phyloP scores from a whole-genome alignment of 495 filamentous ascomycete genomes.

The Aspergillus sclerotiicarbonarius region DNA sequence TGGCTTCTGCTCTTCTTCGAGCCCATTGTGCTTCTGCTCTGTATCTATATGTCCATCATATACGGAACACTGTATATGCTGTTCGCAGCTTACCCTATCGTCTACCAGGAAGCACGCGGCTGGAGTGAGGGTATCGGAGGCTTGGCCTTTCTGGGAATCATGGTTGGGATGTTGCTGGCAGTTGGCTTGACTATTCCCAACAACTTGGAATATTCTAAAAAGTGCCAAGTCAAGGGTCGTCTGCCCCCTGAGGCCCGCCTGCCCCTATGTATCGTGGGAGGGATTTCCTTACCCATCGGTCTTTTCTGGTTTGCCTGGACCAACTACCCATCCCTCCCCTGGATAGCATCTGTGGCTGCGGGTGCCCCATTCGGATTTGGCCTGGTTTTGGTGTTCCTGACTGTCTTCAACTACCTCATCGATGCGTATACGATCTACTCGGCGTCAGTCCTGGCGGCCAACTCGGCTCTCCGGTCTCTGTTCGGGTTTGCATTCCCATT shows the following conservation, averaged over 20 bases:
- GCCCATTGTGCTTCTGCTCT: slow-evolving; percentile 2
- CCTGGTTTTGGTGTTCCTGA: slow-evolving; percentile 1
- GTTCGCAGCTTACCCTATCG: slow-evolving; percentile 3
- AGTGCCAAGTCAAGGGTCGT: background rate
- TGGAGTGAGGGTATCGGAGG: slow-evolving; percentile 4
- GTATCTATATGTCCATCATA: slow-evolving; percentile 6
- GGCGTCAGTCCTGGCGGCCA: background rate
- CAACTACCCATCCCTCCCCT: slow-evolving; percentile 3
- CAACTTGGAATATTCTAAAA: background rate
- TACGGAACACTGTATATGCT: slow-evolving; percentile 6
- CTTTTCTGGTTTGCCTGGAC: slow-evolving; percentile 5
- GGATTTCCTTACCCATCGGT: background rate
- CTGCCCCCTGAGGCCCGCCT: background rate
- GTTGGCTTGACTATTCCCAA: slow-evolving; percentile 1
- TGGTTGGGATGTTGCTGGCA: background rate
- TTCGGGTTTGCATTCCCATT: slow-evolving; percentile 4
- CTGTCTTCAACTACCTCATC: slow-evolving; percentile 5
- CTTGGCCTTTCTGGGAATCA: slow-evolving; percentile 1
- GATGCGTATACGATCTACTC: slow-evolving; percentile 3
- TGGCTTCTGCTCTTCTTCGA: slow-evolving; percentile 5
- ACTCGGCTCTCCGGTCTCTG: slow-evolving; percentile 2
- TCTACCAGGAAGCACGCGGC: background rate
- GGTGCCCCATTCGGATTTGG: slow-evolving; percentile 1
- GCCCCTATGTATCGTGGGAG: background rate
- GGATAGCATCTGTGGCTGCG: slow-evolving; percentile 3